Evolutionary conservation across 805 yeast species (phyloP), one percentile per base, ranked within the genome.

Genomic region (Debaryomyces tyrocola): DNA sequence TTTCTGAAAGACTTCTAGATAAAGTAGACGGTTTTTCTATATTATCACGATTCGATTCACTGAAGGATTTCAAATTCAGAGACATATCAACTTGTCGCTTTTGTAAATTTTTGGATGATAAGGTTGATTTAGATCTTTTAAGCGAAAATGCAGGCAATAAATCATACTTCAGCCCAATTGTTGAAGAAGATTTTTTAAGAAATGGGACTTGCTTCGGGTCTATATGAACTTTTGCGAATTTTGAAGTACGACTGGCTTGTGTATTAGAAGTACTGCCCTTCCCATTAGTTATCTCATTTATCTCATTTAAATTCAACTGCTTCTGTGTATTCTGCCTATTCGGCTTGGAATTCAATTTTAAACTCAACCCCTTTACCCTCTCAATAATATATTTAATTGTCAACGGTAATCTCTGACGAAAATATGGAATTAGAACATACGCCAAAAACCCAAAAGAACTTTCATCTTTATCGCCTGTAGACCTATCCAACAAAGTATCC

Each of bases 401-500:
- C 35, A 64, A 54, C 0, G 86, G 85, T 4, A 79, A 59, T 48
- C 66, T 73, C 46, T 73, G 74, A 41, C 69, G 75, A 56, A 69
- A 82, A 58, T 74, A 79, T 0, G 86, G 85, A 1, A 81, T 69
- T 2, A 82, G 48, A 7, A 81, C 79, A 50, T 75, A 76, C 3
- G 74, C 79, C 33, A 79, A 60, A 54, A 79, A 82, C 4, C 80
- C 82, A 15, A 60, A 51, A 0, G 76, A 64, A 11, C 75, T 70
- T 6, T 69, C 63, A 38, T 74, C 78, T 36, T 64, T 66, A 24
- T 60, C 58, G 6, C 55, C 49, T 10, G 54, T 60, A 0, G 60
- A 50, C 8, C 68, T 66, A 1, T 70, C 70, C 17, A 72, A 47
- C 15, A 82, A 56, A 5, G 79, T 69, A 51, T 82, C 85, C 70